Conservation (phyloP, 2,329 filamentous ascomycete species). For the Colletotrichum liaoningense region DNA sequence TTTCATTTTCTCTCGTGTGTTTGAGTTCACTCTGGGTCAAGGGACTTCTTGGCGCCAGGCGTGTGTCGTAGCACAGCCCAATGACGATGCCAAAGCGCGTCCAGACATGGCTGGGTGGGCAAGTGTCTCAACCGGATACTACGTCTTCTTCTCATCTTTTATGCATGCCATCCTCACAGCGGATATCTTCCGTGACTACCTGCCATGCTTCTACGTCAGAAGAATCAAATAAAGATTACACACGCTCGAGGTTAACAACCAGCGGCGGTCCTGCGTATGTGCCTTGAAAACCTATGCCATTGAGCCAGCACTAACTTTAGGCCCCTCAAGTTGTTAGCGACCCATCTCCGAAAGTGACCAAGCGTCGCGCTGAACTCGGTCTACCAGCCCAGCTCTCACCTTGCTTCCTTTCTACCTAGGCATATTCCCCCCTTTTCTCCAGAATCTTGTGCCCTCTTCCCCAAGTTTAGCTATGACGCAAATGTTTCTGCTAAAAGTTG, state of each 20-base stretch:
- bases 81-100: constrained; percentile 4
- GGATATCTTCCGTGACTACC: not conserved
- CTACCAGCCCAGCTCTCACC: not conserved
- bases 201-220: not conserved
- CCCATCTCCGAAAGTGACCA: not conserved
- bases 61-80: constrained; percentile 1
- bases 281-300: not conserved
- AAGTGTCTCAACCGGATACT: not conserved
- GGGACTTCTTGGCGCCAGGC: constrained; percentile 14
- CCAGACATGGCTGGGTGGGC: not conserved
- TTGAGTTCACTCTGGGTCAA: not conserved
- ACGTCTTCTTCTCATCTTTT: not conserved
- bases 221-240: not conserved
- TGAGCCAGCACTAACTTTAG: not conserved
- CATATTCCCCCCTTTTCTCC: not conserved
- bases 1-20: not conserved
- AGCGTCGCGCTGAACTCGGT: not conserved
- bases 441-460: not conserved
- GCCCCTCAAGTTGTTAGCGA: not conserved
- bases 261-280: not conserved
- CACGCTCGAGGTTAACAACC: not conserved
- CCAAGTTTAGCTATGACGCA: constrained; percentile 22
- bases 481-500: constrained; percentile 26
- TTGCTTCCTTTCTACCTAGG: not conserved
- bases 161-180: not conserved